Base-by-base conservation (phyloP, 352 stramenopile genomes). In the Salisapilia sapeloensis region DNA sequence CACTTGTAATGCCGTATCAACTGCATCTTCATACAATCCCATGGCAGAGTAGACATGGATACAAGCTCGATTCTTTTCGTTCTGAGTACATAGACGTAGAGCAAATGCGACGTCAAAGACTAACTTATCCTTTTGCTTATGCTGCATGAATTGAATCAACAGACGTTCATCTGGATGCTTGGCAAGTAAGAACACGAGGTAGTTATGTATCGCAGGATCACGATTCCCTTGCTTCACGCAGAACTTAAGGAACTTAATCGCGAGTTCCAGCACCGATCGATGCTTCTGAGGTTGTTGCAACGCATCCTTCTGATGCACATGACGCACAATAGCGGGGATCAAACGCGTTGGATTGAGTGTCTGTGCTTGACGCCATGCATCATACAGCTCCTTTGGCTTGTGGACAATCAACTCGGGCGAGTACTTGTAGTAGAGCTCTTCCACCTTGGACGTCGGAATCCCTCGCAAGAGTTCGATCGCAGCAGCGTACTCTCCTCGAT, bases 41-140 rank as follows among this genome's bases (percentile, higher is more conserved):
- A 96, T 93, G 12, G 77, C 76, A 10, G 80, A 92, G 51, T 96
- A 96, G 29, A 96, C 94, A 54, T 94, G 92, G 28, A 96, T 93
- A 49, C 80, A 94, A 14, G 85, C 83, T 32, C 74, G 77, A 35
- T 89, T 92, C 53, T 94, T 90, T 32, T 91, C 75, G 33, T 94
- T 81, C 41, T 95, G 76, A 8, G 72, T 93, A 47, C 85, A 96
- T 19, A 96, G 48, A 11, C 81, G 76, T 17, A 96, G 42, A 13
- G 85, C 85, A 46, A 95, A 96, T 32, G 77, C 81, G 35, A 94
- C 82, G 43, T 96, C 83, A 36, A 93, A 94, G 23, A 92, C 28
- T 25, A 85, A 74, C 42, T 82, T 77, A 35, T 66, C 75, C 29
- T 74, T 75, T 51, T 87, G 72, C 38, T 75, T 90, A 44, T 92